phyloP scores from a whole-genome alignment of 2,329 filamentous ascomycete genomes.

The Leptographium galeiforme region DNA sequence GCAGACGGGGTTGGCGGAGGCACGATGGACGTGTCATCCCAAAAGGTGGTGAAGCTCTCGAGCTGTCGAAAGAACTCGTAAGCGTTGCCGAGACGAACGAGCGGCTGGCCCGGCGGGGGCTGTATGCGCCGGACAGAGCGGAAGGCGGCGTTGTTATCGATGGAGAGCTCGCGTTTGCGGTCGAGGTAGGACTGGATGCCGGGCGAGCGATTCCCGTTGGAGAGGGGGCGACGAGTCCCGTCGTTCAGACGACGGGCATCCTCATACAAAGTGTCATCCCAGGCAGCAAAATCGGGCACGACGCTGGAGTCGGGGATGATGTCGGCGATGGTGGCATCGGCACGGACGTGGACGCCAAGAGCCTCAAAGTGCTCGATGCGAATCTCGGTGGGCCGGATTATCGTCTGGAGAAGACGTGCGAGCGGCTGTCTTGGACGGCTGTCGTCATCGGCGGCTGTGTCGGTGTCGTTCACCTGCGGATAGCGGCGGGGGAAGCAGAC shows the following conservation, averaged over 20 bases:
- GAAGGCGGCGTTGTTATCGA: constrained; percentile 44
- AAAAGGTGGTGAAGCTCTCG: constrained; percentile 44
- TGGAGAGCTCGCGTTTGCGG: constrained; percentile 41
- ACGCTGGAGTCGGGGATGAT: constrained; percentile 40
- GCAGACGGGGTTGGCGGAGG: constrained; percentile 13
- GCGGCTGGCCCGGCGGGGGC: constrained; percentile 35
- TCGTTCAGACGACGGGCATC: constrained; percentile 35
- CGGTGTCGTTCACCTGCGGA: constrained; percentile 14
- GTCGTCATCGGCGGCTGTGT: background rate
- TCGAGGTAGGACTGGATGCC: constrained; percentile 46
- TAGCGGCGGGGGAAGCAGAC: constrained; percentile 34
- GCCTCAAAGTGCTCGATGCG: constrained; percentile 38
- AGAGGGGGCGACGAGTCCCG: constrained; percentile 32
- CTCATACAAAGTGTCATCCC: constrained; percentile 35
- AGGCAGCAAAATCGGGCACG: constrained; percentile 39
- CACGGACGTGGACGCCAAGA: constrained; percentile 41
- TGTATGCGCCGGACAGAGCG: constrained; percentile 46
- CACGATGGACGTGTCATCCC: constrained; percentile 41
- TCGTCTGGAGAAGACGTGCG: constrained; percentile 36
- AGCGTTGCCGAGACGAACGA: constrained; percentile 45
- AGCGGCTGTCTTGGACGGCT: constrained; percentile 20
- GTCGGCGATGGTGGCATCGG: constrained; percentile 32
- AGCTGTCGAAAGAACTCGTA: constrained; percentile 55
- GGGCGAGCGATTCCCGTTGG: constrained; percentile 40
- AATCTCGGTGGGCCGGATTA: constrained; percentile 39